Evolutionary conservation across 352 stramenopile genomes (phyloP).

Genomic region (Detonula confervacea): DNA sequence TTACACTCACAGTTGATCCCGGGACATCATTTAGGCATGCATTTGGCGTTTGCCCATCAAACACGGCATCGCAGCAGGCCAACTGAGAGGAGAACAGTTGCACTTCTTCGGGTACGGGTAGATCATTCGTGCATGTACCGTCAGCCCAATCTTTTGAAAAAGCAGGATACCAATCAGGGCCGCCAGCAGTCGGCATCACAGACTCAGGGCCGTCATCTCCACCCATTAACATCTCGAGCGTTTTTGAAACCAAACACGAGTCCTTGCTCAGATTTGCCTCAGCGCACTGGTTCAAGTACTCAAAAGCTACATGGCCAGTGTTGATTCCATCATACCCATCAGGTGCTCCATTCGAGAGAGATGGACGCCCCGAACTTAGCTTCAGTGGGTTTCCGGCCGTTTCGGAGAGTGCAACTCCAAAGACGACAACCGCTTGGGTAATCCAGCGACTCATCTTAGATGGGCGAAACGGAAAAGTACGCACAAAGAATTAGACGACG

Average conservation of each 20-base stretch:
- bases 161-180: no score
- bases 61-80: no score
- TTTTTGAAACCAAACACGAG: slow-evolving; percentile 35
- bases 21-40: no score
- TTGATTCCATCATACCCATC: slow-evolving; percentile 22
- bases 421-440: slow-evolving; percentile 12
- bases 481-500: not conserved
- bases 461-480: not conserved
- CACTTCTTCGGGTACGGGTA: no score
- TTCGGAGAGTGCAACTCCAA: slow-evolving; percentile 23
- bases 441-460: slow-evolving; percentile 26
- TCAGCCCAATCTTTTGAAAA: no score
- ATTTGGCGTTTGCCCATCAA: no score
- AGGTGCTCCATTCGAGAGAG: slow-evolving; percentile 20
- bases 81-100: no score
- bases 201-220: no score
- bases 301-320: slow-evolving; percentile 7
- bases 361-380: not conserved
- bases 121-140: no score
- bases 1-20: no score
- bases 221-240: slow-evolving; percentile 21
- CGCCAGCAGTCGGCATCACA: no score
- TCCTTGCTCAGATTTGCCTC: slow-evolving; percentile 28
- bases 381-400: not conserved
- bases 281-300: slow-evolving; percentile 34